A percentile compares a stretch with the other conserved stretches of the same genome.
Evolutionary conservation across 2,329 filamentous ascomycete species (phyloP).

Genomic region (Aspergillus terreus): DNA sequence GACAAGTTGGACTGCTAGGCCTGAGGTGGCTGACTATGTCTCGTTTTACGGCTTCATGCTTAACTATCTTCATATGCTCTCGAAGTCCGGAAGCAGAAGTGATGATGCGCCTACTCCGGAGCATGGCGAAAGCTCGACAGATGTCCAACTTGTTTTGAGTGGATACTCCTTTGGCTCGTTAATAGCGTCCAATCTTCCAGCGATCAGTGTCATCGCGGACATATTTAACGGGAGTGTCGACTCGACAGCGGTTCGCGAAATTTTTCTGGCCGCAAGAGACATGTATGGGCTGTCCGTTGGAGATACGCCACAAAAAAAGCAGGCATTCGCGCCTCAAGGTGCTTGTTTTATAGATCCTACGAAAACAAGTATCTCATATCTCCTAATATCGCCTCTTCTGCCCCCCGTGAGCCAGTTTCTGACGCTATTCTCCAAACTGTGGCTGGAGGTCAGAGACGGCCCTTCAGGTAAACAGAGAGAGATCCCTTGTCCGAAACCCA

Average conservation of each 20-base stretch:
- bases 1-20: conserved; percentile 82
- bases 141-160: conserved; percentile 55
- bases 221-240: conserved; percentile 53
- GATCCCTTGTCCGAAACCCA: conserved; percentile 42
- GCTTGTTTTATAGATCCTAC: conserved; percentile 13
- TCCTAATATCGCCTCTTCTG: conserved; percentile 65
- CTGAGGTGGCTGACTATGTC: conserved; percentile 77
- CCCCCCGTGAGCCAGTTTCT: conserved; percentile 56
- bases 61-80: conserved; percentile 64
- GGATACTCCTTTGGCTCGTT: conserved; percentile 93
- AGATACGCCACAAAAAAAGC: conserved; percentile 28
- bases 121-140: not conserved
- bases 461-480: conserved; percentile 25
- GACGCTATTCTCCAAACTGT: conserved; percentile 55
- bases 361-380: conserved; percentile 35
- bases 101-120: not conserved
- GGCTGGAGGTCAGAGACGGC: conserved; percentile 27
- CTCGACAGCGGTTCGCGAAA: conserved; percentile 63
- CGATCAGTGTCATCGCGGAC: conserved; percentile 54
- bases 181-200: conserved; percentile 69
- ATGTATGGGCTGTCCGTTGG: conserved; percentile 62
- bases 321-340: not conserved
- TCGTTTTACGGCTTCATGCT: conserved; percentile 77
- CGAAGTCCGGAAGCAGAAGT: not conserved
- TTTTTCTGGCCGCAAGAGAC: conserved; percentile 65